phyloP scores from a whole-genome alignment of 1,284 basidiomycete species.

The Cerioporus squamosus region DNA sequence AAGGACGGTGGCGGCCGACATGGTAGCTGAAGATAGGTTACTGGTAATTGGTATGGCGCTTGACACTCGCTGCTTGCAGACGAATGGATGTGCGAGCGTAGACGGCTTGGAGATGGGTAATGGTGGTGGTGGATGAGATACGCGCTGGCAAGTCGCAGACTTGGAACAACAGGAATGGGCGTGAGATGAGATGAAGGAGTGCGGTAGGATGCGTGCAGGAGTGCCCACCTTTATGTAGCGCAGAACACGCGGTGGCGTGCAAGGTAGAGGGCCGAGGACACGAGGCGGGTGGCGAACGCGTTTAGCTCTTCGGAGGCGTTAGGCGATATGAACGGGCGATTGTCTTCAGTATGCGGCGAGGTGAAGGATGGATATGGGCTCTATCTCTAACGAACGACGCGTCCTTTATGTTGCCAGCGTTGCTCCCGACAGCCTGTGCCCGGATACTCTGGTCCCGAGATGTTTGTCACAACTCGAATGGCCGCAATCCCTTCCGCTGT shows the following conservation, averaged over 20 bases:
- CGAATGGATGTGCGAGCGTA: neutral
- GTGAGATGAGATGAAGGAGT: neutral
- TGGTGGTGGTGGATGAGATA: neutral
- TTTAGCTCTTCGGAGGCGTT: neutral
- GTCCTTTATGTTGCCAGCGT: neutral
- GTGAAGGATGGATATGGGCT: no score
- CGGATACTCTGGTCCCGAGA: no score
- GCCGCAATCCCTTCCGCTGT: no score
- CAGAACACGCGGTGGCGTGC: slow-evolving; percentile 17
- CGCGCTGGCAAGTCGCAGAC: slow-evolving; percentile 21
- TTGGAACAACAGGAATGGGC: slow-evolving; percentile 1
- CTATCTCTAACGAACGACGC: neutral
- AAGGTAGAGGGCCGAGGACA: slow-evolving; percentile 3
- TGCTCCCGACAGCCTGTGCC: no score
- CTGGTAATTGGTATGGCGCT: neutral
- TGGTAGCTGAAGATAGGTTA: neutral
- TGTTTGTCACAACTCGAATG: no score
- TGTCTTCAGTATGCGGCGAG: neutral
- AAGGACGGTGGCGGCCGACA: slow-evolving; percentile 2
- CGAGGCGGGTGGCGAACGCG: slow-evolving; percentile 9
- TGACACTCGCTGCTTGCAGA: neutral
- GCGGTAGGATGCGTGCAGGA: neutral
- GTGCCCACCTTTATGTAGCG: slow-evolving; percentile 8
- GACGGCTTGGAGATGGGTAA: neutral
- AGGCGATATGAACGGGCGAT: slow-evolving; percentile 6